A percentile compares a stretch with the other conserved stretches of the same genome.
These are phyloP conservation scores for Komagataella phaffii DNA, from an alignment of 805 yeast species.

Conservation along the genomic window DNA sequence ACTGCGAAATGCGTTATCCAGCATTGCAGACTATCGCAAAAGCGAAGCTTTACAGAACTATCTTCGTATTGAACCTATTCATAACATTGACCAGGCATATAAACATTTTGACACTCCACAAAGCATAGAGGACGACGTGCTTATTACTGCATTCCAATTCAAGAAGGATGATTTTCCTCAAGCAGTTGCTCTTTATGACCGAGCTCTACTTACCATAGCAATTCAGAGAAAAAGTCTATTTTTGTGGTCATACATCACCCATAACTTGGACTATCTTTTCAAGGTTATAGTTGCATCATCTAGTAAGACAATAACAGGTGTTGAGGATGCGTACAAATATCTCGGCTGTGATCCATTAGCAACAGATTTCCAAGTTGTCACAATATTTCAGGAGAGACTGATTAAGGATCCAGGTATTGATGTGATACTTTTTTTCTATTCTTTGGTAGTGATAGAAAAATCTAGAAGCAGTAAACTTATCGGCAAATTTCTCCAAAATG, in stretches of 20 bases:
- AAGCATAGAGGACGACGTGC: constrained; percentile 53
- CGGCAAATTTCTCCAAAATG: constrained; percentile 41
- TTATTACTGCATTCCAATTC: constrained; percentile 62
- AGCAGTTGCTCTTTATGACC: constrained; percentile 26
- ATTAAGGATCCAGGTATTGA: constrained; percentile 26
- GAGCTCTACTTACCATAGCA: constrained; percentile 54
- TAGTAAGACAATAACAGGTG: constrained; percentile 1
- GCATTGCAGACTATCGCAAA: constrained; percentile 23
- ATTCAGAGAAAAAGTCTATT: constrained; percentile 38
- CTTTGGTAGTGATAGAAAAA: constrained; percentile 42
- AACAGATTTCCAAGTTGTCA: constrained; percentile 41
- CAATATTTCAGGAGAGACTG: constrained; percentile 34
- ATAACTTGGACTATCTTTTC: constrained; percentile 20
- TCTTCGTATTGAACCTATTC: constrained; percentile 33
- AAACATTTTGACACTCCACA: constrained; percentile 33
- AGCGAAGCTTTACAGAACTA: constrained; percentile 21
- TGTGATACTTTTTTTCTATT: constrained; percentile 40
- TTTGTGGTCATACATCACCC: constrained; percentile 41
- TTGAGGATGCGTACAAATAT: constrained; percentile 28
- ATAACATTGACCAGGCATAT: constrained; percentile 35
- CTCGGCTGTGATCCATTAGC: constrained; percentile 39
- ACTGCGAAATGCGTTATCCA: constrained; percentile 24
- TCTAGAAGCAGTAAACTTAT: constrained; percentile 42
- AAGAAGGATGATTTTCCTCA: constrained; percentile 39
- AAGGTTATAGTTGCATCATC: neutral